These are phyloP conservation scores for Blastocystis hominis DNA, from an alignment of 352 stramenopile species.

Conservation along the genomic window DNA sequence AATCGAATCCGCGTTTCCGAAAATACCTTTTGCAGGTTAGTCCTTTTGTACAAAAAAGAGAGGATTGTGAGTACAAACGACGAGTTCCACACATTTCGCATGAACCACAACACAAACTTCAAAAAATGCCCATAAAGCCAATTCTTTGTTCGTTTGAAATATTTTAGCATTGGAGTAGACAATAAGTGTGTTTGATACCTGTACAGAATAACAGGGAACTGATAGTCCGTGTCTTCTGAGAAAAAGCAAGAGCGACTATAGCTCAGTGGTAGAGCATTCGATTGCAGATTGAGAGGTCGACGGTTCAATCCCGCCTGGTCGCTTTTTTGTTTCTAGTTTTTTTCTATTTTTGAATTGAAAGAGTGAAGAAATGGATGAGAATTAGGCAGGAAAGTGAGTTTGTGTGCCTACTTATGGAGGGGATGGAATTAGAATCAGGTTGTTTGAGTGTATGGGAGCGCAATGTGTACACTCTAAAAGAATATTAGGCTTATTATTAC, in stretches of 20 bases:
- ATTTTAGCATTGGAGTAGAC: conserved; percentile 4
- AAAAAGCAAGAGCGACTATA: not conserved
- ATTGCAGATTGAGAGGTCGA: conserved; percentile 58
- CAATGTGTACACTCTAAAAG: too few relatives aligned
- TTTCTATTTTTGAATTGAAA: too few relatives aligned
- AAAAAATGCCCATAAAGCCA: not conserved
- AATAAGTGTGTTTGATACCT: not conserved
- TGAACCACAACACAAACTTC: conserved; percentile 37
- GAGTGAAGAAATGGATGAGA: too few relatives aligned
- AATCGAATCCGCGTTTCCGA: not conserved
- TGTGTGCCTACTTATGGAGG: too few relatives aligned
- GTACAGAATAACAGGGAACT: not conserved
- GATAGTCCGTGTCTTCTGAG: not conserved
- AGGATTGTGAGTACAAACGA: not conserved
- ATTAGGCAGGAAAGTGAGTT: too few relatives aligned
- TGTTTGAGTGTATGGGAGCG: too few relatives aligned
- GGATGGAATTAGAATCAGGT: too few relatives aligned
- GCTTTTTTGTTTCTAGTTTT: conserved; percentile 44
- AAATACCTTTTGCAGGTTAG: not conserved
- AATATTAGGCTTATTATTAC: too few relatives aligned
- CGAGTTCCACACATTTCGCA: conserved; percentile 34
- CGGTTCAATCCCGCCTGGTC: conserved; percentile 54
- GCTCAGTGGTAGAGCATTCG: conserved; percentile 58
- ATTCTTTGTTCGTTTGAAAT: conserved; percentile 32
- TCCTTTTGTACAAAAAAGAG: not conserved